Evolutionary conservation across 495 filamentous ascomycete genomes (phyloP).

Genomic region (Aspergillus bertholletiae): DNA sequence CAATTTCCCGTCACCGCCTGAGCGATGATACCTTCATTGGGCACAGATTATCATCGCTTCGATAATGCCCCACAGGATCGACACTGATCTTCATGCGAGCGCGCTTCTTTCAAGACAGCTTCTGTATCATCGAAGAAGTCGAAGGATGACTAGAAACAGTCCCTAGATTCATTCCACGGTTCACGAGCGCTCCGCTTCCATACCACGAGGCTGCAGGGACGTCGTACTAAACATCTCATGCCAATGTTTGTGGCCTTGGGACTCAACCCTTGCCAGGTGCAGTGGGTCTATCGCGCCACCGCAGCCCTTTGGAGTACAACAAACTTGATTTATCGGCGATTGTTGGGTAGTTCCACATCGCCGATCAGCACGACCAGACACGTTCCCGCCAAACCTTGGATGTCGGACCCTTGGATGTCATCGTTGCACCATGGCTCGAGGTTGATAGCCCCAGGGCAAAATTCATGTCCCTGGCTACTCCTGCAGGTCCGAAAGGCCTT

Average conservation of each 20-base stretch:
- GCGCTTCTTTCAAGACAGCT: neutral
- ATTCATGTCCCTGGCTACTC: neutral
- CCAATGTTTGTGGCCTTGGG: neutral
- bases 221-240: neutral
- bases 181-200: neutral
- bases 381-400: neutral
- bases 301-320: neutral
- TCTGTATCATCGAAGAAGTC: neutral
- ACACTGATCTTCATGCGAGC: neutral
- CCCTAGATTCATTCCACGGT: neutral
- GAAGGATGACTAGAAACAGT: neutral
- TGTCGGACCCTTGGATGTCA: constrained; percentile 1
- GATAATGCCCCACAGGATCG: neutral
- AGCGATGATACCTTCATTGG: neutral
- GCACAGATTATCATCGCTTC: neutral
- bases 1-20: neutral
- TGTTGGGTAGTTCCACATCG: neutral
- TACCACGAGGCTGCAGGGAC: neutral
- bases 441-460: neutral
- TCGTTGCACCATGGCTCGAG: neutral
- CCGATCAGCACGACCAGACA: neutral
- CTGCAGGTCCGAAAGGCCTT: neutral
- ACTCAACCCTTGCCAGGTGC: neutral
- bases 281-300: neutral
- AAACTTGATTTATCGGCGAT: neutral